Evolutionary conservation across 441 rosid genomes (phyloP), one percentile per base, ranked within the genome.

Genomic region (Cnidoscolus chayamansa): DNA sequence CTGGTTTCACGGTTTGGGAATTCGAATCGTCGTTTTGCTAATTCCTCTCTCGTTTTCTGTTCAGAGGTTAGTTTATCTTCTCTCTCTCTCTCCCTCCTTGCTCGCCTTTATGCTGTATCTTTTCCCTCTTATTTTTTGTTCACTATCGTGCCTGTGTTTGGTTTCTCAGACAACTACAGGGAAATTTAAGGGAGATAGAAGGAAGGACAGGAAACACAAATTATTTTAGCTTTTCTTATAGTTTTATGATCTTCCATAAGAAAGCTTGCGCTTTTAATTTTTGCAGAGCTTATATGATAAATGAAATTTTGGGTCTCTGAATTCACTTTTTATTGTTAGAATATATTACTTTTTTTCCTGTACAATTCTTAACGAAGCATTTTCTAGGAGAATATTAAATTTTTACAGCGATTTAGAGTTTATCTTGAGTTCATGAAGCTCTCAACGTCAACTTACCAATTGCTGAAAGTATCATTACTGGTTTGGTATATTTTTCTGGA

Each of bases 11-110:
- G 67, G 62, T 30, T 30, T 43, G 15, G 50, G 63, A 35, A 65
- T 65, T 55, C 65, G 65, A 47, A 9, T 74, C 61, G 75, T 78
- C 75, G 75, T 73, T 73, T 73, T 45, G 72, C 32, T 58, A 17
- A 62, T 19, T 25, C 30, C 1, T 6, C 48, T 37, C 43, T 59
- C 73, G 57, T 70, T 58, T 40, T 40, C 59, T 71, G 59, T 71
- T 17, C 31, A 50, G 16, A 62, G 68, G 67, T 71, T 62, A 50
- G 43, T 13, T 59, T 40, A 40, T 40, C 45, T 40, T 0, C 45
- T 11, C 6, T 35, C 49, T 47, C 3, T 8, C 11, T 8, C 55
- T 61, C 60, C 20, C 5, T 4, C 3, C 7, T n/a, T 54, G 5
- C 47, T 16, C 2, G n/a, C 50, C 32, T 15, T n/a, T 71, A 3